Conservation (phyloP, 768 basidiomycete species). For the Boletus fagicola region DNA sequence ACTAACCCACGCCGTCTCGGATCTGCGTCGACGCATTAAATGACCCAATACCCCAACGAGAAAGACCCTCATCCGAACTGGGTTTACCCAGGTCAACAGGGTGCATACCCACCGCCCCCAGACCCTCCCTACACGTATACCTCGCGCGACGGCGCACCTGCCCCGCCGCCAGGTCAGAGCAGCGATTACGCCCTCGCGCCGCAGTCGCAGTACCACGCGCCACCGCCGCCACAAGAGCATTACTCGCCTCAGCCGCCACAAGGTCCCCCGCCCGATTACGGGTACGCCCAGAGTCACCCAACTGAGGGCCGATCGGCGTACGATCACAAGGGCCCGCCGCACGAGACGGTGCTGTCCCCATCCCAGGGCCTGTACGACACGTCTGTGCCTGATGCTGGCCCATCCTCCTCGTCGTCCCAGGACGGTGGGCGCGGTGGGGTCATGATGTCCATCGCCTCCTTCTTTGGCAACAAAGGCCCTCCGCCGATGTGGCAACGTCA, state of each 20-base stretch:
- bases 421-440: not conserved
- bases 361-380: not conserved
- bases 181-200: not conserved
- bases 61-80: conserved; percentile 22
- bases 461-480: conserved; percentile 29
- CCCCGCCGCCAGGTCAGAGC: not conserved
- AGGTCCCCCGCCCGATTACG: conserved; percentile 15
- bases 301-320: not conserved
- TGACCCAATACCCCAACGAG: conserved; percentile 27
- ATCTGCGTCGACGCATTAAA: not conserved
- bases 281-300: conserved; percentile 8
- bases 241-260: conserved; percentile 7
- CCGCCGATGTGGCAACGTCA: conserved; percentile 30
- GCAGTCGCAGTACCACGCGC: not conserved
- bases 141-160: conserved; percentile 9
- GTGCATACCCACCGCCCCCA: conserved; percentile 8
- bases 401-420: conserved; percentile 1
- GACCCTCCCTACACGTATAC: conserved; percentile 1
- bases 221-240: conserved; percentile 4
- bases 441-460: conserved; percentile 21
- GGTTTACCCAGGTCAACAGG: conserved; percentile 8
- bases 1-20: not conserved
- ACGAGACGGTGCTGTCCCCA: not conserved
- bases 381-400: not conserved
- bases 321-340: not conserved